A percentile compares a stretch with the other conserved stretches of the same genome.
These are phyloP conservation scores for Fusarium musae DNA, from an alignment of 2,329 filamentous ascomycete genomes.

Conservation along the genomic window DNA sequence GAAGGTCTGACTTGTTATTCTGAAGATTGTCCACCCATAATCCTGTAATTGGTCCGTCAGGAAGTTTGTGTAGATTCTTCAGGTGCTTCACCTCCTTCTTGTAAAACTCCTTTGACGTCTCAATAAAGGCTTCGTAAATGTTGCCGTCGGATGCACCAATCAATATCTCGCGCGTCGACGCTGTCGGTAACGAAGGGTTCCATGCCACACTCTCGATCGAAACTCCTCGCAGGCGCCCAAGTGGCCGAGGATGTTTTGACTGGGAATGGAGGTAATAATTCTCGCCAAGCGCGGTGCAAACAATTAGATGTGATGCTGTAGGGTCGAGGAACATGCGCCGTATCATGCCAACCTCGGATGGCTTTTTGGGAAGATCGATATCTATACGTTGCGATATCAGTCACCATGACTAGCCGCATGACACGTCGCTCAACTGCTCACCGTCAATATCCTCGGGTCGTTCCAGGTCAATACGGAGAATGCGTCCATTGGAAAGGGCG, in stretches of 20 bases:
- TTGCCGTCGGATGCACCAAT: conserved; percentile 93
- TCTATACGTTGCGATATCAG: conserved; percentile 64
- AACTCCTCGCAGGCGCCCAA: conserved; percentile 86
- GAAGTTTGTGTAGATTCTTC: conserved; percentile 82
- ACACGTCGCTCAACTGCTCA: conserved; percentile 49
- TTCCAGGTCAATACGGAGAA: conserved; percentile 93
- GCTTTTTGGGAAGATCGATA: conserved; percentile 95
- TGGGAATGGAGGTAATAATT: conserved; percentile 99
- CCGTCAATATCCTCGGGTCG: conserved; percentile 95
- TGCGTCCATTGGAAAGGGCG: conserved; percentile 89
- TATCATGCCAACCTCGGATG: conserved; percentile 90
- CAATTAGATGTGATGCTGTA: conserved; percentile 91
- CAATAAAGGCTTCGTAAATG: conserved; percentile 94
- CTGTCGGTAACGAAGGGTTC: conserved; percentile 93
- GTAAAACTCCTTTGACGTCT: conserved; percentile 94
- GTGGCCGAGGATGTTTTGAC: conserved; percentile 84
- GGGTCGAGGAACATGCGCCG: conserved; percentile 97
- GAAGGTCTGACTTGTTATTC: conserved; percentile 75
- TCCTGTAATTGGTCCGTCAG: conserved; percentile 85
- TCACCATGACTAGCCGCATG: neutral
- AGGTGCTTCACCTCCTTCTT: conserved; percentile 93
- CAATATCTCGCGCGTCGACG: conserved; percentile 93
- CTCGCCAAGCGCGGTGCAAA: conserved; percentile 91
- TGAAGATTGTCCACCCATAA: conserved; percentile 82
- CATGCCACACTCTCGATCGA: conserved; percentile 90